Conservation (phyloP, 208 protist species). For the Naegleria fowleri region DNA sequence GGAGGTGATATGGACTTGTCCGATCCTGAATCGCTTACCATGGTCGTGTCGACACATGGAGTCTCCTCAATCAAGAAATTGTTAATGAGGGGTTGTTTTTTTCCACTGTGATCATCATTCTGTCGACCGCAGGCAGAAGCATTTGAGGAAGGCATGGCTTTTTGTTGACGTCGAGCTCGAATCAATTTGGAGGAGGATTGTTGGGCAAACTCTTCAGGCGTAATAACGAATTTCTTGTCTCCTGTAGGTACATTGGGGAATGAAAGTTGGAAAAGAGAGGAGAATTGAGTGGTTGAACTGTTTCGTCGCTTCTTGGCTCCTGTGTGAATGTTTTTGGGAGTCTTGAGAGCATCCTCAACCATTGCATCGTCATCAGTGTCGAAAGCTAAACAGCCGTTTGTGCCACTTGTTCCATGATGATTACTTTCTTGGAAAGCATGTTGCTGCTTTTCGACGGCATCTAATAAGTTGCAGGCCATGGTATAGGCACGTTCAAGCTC, state of each 20-base stretch:
- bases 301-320: background rate
- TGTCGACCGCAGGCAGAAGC: background rate
- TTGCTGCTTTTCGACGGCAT: background rate
- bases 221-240: background rate
- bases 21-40: background rate
- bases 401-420: background rate
- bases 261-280: background rate
- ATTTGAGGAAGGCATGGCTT: background rate
- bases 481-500: background rate
- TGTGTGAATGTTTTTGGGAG: background rate
- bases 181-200: background rate
- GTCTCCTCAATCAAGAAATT: background rate
- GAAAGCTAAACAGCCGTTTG: background rate
- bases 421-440: background rate
- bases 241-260: background rate
- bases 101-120: background rate
- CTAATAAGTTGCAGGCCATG: background rate
- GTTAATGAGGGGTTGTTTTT: too few species aligned
- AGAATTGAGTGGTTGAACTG: background rate
- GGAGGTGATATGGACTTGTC: background rate
- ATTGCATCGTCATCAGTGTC: background rate
- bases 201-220: background rate
- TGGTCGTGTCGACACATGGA: background rate
- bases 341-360: background rate
- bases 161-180: background rate